Evolutionary conservation across 169 alveolate genomes (phyloP).

Genomic region (Cryptosporidium sp.): DNA sequence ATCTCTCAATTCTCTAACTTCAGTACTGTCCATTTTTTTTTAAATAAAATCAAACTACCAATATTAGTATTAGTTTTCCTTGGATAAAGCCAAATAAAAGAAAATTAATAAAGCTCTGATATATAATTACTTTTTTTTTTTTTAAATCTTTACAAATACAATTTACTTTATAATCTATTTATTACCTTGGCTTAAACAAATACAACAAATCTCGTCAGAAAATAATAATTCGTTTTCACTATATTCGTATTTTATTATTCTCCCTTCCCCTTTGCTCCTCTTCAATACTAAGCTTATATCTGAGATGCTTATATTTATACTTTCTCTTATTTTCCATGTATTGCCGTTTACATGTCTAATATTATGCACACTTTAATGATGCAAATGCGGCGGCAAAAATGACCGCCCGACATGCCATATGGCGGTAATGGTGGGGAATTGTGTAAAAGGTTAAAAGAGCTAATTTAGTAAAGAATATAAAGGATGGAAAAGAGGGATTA

Average conservation of each 20-base stretch:
- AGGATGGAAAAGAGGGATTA: conserved; percentile 1
- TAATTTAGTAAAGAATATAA: not conserved
- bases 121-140: not conserved
- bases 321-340: conserved; percentile 20
- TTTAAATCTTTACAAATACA: not conserved
- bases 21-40: conserved; percentile 56
- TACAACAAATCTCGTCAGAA: not conserved
- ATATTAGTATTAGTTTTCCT: not conserved
- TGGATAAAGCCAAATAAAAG: not conserved
- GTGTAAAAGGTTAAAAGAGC: not conserved
- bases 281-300: not conserved
- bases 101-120: not conserved
- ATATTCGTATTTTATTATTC: no score
- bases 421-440: conserved; percentile 20
- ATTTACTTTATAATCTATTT: not conserved
- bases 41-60: not conserved
- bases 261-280: not conserved
- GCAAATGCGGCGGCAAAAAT: not conserved
- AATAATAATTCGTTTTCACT: no score
- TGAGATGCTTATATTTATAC: not conserved
- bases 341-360: conserved; percentile 41
- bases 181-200: not conserved
- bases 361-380: conserved; percentile 23
- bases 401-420: conserved; percentile 8
- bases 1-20: conserved; percentile 70